Conservation (phyloP, 768 basidiomycete genomes). For the Amanita phalloides region DNA sequence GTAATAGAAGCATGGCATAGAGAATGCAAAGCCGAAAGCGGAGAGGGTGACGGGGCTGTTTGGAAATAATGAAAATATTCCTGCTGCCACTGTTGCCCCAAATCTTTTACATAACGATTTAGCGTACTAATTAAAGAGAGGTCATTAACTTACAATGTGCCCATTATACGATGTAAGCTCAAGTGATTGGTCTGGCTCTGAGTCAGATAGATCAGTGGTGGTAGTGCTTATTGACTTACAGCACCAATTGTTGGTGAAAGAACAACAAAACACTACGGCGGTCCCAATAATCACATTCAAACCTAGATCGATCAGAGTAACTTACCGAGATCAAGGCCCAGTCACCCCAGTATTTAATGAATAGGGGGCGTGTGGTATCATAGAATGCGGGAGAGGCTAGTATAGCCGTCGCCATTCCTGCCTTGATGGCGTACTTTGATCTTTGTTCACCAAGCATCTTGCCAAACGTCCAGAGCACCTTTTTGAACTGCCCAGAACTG, state of each 20-base stretch:
- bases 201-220: constrained; percentile 1
- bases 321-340: constrained; percentile 92
- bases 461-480: constrained; percentile 65
- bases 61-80: constrained; percentile 64
- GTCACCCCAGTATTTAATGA: constrained; percentile 79
- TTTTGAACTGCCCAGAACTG: constrained; percentile 50
- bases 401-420: constrained; percentile 72
- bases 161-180: constrained; percentile 71
- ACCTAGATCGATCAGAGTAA: constrained; percentile 5
- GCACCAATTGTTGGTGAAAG: constrained; percentile 85
- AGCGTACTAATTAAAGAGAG: background rate
- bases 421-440: constrained; percentile 82
- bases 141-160: constrained; percentile 56
- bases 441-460: constrained; percentile 58
- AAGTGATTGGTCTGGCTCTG: constrained; percentile 69
- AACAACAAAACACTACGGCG: constrained; percentile 73
- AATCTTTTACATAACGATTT: constrained; percentile 29
- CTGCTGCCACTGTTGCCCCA: constrained; percentile 70
- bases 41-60: constrained; percentile 67
- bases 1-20: constrained; percentile 89
- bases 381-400: constrained; percentile 86
- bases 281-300: background rate
- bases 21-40: constrained; percentile 80
- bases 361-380: constrained; percentile 63
- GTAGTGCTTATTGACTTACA: constrained; percentile 24